Conservation (phyloP, 495 filamentous ascomycete species). For the Lasiosphaeriaceae sp. region DNA sequence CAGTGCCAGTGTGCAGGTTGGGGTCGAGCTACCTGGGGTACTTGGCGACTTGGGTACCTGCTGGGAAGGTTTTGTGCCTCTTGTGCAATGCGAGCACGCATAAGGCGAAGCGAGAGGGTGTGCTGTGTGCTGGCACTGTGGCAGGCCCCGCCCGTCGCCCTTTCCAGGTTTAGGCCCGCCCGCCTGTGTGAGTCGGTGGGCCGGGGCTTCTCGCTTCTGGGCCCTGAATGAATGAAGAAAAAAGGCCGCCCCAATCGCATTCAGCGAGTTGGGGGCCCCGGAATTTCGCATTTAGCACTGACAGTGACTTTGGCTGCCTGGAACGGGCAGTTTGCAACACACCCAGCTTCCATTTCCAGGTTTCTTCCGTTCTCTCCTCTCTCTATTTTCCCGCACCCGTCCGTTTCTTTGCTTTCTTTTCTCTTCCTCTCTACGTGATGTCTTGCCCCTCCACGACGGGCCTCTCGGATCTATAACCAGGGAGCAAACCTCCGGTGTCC, state of each 20-base stretch:
- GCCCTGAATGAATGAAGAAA: constrained; percentile 6
- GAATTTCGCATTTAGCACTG: background rate
- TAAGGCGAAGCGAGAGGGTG: constrained; percentile 8
- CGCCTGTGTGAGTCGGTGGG: background rate
- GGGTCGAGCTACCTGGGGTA: background rate
- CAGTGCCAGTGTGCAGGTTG: too few species aligned
- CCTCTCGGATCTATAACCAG: background rate
- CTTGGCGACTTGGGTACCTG: too few species aligned
- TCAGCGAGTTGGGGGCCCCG: too few species aligned
- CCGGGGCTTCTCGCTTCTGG: constrained; percentile 2
- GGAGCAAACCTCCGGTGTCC: background rate
- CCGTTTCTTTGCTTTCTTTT: background rate
- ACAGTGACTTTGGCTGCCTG: too few species aligned
- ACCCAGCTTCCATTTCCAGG: too few species aligned
- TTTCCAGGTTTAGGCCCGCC: background rate
- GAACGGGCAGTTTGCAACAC: too few species aligned
- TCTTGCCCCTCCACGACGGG: background rate
- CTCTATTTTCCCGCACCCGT: too few species aligned
- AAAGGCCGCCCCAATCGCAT: too few species aligned
- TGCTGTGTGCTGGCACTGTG: constrained; percentile 1
- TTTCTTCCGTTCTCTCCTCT: too few species aligned
- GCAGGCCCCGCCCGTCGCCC: too few species aligned
- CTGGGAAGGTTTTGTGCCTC: background rate
- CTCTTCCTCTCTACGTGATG: background rate
- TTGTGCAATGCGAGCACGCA: background rate